phyloP scores from a whole-genome alignment of 306 rosid species.

The Casuarina cunninghamiana region DNA sequence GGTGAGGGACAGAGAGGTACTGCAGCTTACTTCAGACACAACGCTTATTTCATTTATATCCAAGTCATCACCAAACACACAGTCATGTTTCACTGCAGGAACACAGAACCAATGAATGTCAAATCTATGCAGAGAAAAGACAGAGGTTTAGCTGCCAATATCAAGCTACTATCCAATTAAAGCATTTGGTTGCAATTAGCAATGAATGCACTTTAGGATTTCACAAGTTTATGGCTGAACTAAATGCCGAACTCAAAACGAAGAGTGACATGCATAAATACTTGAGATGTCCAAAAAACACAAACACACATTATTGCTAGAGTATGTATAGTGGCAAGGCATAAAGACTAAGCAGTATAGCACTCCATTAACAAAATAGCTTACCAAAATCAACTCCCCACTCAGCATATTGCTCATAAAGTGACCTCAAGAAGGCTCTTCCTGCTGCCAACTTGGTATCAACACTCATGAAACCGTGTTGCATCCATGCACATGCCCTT shows the following conservation, averaged over 20 bases:
- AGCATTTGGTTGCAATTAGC: not conserved
- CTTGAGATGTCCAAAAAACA: slow-evolving; percentile 5
- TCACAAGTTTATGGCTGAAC: not conserved
- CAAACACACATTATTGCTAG: slow-evolving; percentile 12
- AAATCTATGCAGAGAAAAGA: slow-evolving; percentile 19
- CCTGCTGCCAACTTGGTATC: slow-evolving; percentile 78
- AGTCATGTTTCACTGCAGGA: slow-evolving; percentile 87
- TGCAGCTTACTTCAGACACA: slow-evolving; percentile 69
- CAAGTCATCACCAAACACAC: slow-evolving; percentile 93
- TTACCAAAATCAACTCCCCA: slow-evolving; percentile 99
- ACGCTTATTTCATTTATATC: slow-evolving; percentile 68
- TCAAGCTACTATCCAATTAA: slow-evolving; percentile 15
- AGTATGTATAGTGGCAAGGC: slow-evolving; percentile 14
- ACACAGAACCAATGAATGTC: slow-evolving; percentile 24
- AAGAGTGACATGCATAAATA: slow-evolving; percentile 11
- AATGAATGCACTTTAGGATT: not conserved
- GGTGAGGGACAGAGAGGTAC: slow-evolving; percentile 5
- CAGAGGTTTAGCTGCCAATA: not conserved
- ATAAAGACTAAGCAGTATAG: slow-evolving; percentile 12
- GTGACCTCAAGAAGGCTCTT: slow-evolving; percentile 83
- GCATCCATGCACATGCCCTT: slow-evolving; percentile 89
- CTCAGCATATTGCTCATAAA: slow-evolving; percentile 73
- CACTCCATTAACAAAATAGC: slow-evolving; percentile 22
- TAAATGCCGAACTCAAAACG: not conserved
- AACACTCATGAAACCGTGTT: slow-evolving; percentile 89